A percentile compares a stretch with the other conserved stretches of the same genome.
These are phyloP conservation scores for Rhodotorula sp. DNA, from an alignment of 1,284 basidiomycete genomes.

Conservation along the genomic window DNA sequence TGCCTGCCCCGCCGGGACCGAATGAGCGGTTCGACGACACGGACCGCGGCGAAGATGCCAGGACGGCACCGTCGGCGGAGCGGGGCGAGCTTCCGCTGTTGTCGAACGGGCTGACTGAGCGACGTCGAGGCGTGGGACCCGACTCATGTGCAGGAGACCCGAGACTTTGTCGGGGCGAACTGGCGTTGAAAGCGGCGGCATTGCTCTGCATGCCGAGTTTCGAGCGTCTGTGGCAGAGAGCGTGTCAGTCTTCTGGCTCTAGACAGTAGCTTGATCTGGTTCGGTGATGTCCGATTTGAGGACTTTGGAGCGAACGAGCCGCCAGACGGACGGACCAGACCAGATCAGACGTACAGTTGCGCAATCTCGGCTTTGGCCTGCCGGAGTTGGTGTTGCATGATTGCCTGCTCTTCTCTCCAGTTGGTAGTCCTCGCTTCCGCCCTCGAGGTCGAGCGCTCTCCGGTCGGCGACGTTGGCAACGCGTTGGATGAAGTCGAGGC, in stretches of 20 bases:
- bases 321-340: too few species aligned
- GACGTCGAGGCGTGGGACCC: not conserved
- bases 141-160: not conserved
- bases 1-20: conserved; percentile 1
- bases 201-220: conserved; percentile 31
- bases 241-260: not conserved
- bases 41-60: not conserved
- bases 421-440: not conserved
- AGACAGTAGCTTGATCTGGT: not conserved
- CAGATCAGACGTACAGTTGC: conserved; percentile 16
- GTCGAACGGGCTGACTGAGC: not conserved
- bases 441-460: not conserved
- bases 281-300: not conserved
- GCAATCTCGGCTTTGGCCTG: conserved; percentile 27
- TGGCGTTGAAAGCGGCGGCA: conserved; percentile 33
- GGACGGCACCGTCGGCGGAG: not conserved
- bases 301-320: not conserved
- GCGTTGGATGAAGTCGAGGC: not conserved
- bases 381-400: conserved; percentile 30
- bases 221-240: conserved; percentile 5
- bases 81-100: not conserved
- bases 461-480: not conserved
- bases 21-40: not conserved
- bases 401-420: conserved; percentile 27
- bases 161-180: conserved; percentile 23